Base-by-base conservation (phyloP, 257 asterid species). In the Capsicum chinense region DNA sequence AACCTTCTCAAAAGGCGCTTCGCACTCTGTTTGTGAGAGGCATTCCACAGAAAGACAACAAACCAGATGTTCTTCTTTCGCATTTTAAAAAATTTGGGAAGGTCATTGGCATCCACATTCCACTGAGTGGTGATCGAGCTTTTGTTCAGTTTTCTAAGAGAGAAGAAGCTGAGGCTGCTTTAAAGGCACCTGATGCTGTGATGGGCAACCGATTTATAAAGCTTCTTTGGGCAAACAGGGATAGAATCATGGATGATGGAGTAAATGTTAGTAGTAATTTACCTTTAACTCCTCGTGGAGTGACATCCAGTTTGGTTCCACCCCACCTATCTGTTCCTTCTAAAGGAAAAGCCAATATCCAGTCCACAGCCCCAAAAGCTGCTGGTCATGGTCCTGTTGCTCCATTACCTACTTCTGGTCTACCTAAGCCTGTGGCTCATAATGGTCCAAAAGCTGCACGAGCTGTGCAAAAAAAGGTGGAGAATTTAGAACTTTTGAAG, bases 161-260 rank as follows among this genome's bases (percentile, higher is more conserved):
- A 86, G 97, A 94, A 93, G 99, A 97, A 87, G 99, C 99, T 54
- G 98, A 93, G 85, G 92, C 94, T 6, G 98, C 99, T 12, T 19
- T 95, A 67, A 89, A 82, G 89, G 94, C 99, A 79, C 99, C 99
- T 74, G 99, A 97, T 93, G 99, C 99, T 44, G 95, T 97, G 67
- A 95, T 95, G 98, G 97, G 98, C 37, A 97, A 97, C 90, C 93
- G 99, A 33, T 97, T 97, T 90, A 94, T 97, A 87, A 95, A 91
- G 93, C 94, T 95, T 81, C 91, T 91, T 90, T 95, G 99, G 99
- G 99, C 99, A 85, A 95, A 93, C 83, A 92, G 99, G 84, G 95
- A 97, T 86, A 93, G 90, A 86, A 89, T 92, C 81, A 88, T 97
- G 81, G 97, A 91, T 83, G 88, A 88, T 89, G 91, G 90, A 87